Percentiles rank a stretch among this genome's conserved stretches.
phyloP scores from a whole-genome alignment of 139 green algal species.

The Volvox reticuliferus region DNA sequence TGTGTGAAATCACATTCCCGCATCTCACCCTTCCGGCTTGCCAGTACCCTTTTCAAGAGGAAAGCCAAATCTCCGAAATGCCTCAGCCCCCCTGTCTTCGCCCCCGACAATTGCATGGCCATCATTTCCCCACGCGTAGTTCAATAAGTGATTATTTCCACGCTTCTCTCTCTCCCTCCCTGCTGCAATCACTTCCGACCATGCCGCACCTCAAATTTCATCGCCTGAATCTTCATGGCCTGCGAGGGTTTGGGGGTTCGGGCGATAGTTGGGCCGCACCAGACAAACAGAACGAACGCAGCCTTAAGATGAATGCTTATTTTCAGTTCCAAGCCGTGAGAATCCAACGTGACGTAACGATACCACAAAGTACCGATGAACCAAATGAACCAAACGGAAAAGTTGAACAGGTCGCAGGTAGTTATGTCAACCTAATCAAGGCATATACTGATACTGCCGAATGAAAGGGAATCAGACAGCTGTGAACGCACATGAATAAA shows the following conservation, averaged over 20 bases:
- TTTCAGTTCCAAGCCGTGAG: no score
- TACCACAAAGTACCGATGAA: background rate
- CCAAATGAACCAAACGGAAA: background rate
- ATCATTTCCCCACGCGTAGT: background rate
- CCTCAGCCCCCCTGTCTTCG: background rate
- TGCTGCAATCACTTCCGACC: background rate
- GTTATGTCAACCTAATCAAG: no score
- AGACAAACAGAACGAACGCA: background rate
- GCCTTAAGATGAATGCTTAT: background rate
- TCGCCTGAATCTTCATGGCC: constrained; percentile 50
- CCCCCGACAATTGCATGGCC: background rate
- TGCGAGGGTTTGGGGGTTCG: background rate
- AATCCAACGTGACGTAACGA: no score
- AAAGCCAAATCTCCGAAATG: background rate
- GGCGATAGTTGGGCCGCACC: background rate
- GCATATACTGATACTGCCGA: no score
- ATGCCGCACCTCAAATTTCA: constrained; percentile 36
- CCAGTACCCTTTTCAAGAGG: no score
- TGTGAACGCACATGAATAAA: no score
- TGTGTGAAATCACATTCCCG: no score
- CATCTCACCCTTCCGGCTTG: no score
- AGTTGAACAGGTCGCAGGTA: no score
- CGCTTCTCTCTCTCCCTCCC: background rate
- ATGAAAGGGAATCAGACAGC: no score
- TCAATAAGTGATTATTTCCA: background rate